Evolutionary conservation across 1,284 basidiomycete genomes (phyloP).

Genomic region (Rhodotorula mucilaginosa): DNA sequence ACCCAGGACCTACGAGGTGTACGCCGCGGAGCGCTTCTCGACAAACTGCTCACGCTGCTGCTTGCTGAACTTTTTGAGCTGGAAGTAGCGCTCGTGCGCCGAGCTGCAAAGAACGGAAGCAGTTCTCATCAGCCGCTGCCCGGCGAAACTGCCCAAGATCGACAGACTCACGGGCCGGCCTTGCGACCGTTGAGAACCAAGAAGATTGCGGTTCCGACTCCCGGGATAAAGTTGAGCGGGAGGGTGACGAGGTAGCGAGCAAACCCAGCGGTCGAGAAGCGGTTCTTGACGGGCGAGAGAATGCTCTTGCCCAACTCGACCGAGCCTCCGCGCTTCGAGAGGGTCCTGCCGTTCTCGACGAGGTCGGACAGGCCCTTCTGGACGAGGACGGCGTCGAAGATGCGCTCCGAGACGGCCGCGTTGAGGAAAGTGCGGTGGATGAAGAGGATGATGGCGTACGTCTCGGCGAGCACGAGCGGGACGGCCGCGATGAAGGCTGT

Average conservation of each 20-base stretch:
- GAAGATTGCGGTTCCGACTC: slow-evolving; percentile 66
- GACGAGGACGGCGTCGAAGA: slow-evolving; percentile 52
- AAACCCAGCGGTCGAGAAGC: slow-evolving; percentile 38
- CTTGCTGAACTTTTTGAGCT: slow-evolving; percentile 59
- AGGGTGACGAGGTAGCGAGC: slow-evolving; percentile 58
- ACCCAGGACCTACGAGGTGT: slow-evolving; percentile 56
- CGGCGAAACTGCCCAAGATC: too few species aligned
- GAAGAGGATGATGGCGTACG: slow-evolving; percentile 53
- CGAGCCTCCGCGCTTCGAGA: slow-evolving; percentile 46
- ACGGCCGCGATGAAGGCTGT: slow-evolving; percentile 50
- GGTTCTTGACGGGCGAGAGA: slow-evolving; percentile 49
- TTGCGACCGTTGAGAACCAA: slow-evolving; percentile 42
- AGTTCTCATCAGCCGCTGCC: background rate
- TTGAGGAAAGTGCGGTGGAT: slow-evolving; percentile 56
- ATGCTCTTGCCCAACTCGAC: slow-evolving; percentile 50
- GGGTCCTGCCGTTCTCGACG: slow-evolving; percentile 49
- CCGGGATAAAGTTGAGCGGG: slow-evolving; percentile 65
- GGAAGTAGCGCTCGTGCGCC: slow-evolving; percentile 67
- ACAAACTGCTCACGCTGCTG: slow-evolving; percentile 50
- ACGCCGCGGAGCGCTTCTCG: slow-evolving; percentile 54
- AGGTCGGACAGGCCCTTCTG: slow-evolving; percentile 50
- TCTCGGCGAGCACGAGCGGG: slow-evolving; percentile 53
- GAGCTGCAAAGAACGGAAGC: slow-evolving; percentile 53
- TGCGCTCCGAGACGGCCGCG: slow-evolving; percentile 49
- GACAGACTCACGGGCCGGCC: slow-evolving; percentile 37